Conservation (phyloP, 306 rosid species). For the Dryas octopetala region DNA sequence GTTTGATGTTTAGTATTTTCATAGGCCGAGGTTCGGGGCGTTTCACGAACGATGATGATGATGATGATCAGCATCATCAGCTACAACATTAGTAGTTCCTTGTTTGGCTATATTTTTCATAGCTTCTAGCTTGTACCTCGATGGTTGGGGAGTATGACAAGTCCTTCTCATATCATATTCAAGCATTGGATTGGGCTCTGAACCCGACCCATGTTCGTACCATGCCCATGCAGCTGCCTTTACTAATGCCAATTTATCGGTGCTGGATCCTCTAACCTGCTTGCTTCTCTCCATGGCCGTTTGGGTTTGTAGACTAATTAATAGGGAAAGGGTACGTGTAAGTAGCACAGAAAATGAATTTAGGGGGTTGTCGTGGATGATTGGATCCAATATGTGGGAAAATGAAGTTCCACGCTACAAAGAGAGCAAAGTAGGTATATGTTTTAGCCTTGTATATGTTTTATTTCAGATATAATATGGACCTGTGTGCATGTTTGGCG, state of each 20-base stretch:
- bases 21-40: too few relatives aligned
- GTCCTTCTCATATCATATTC: constrained; percentile 40
- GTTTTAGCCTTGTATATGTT: constrained; percentile 3
- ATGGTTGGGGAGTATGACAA: constrained; percentile 39
- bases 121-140: constrained; percentile 74
- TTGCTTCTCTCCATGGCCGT: constrained; percentile 32
- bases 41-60: too few relatives aligned
- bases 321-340: constrained; percentile 7
- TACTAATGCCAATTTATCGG: constrained; percentile 31
- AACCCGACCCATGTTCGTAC: constrained; percentile 59
- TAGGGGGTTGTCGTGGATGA: not conserved
- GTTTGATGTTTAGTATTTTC: too few relatives aligned
- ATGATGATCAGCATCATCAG: too few relatives aligned
- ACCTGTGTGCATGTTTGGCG: constrained; percentile 10
- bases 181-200: constrained; percentile 35
- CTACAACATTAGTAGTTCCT: too few relatives aligned
- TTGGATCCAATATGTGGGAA: constrained; percentile 35
- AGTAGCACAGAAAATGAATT: not conserved
- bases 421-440: not conserved
- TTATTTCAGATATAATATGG: not conserved
- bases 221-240: constrained; percentile 98
- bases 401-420: constrained; percentile 47
- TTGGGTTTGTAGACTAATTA: not conserved
- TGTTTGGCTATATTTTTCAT: constrained; percentile 19
- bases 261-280: not conserved